Conservation (phyloP, 768 basidiomycete species). For the Leccinum rimulosum region DNA sequence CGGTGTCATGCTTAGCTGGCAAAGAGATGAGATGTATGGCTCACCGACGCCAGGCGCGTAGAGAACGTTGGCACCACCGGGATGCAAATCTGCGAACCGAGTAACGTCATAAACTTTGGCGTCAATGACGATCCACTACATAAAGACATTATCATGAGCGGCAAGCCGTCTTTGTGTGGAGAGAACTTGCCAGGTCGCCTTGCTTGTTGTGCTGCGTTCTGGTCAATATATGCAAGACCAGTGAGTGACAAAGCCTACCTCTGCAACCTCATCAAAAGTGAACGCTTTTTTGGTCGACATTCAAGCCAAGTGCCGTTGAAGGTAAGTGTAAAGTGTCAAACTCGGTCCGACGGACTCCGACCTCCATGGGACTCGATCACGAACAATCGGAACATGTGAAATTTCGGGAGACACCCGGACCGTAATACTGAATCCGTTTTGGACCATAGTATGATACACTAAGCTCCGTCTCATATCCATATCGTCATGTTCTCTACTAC, state of each 20-base stretch:
- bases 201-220: conserved; percentile 75
- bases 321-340: no score
- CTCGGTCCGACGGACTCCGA: no score
- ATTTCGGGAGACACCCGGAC: no score
- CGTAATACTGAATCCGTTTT: no score
- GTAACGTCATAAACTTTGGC: conserved; percentile 80
- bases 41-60: conserved; percentile 63
- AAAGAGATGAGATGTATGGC: conserved; percentile 11
- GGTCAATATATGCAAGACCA: not conserved
- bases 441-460: no score
- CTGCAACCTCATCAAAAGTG: conserved; percentile 60
- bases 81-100: conserved; percentile 81
- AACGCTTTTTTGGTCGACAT: conserved; percentile 36
- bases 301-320: no score
- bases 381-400: no score
- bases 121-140: conserved; percentile 80
- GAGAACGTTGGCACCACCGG: conserved; percentile 76
- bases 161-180: not conserved
- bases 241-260: conserved; percentile 42
- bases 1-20: not conserved
- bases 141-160: conserved; percentile 1
- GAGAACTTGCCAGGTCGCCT: conserved; percentile 65
- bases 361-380: no score
- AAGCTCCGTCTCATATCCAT: no score
- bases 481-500: no score